Base-by-base conservation (phyloP, 495 filamentous ascomycete genomes). In the Tuber melanosporum region DNA sequence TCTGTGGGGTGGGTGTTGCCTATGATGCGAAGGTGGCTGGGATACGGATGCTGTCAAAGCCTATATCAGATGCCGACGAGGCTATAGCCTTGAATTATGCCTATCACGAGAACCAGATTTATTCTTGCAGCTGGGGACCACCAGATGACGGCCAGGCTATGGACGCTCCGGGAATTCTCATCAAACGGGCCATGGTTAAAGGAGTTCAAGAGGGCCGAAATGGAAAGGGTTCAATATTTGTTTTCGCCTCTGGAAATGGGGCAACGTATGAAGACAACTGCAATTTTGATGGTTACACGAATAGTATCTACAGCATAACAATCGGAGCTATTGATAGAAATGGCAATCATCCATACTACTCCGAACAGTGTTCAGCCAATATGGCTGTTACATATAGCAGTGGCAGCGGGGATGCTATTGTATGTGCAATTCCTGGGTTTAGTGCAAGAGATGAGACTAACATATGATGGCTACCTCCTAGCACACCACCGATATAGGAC, bases 271-370 rank as follows among this genome's bases (percentile, higher is more conserved):
- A 92, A 62, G 95, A 99, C 83, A 98, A 99, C 85, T 99, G 95
- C 89, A 99, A 99, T 83, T 99, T 98, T 82, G 95, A 99, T 83
- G 95, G 95, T 17, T 99, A 99, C 84, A 98, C 96, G 79, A 99
- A 99, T 86, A 97, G 94, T 83, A 99, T 99, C 75, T 99, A 98
- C 87, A 97, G 93, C 83, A 94, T 99, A 81, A 97, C 94, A 2
- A 94, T 98, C 45, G 95, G 96, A 32, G 95, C 95, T 45, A 91
- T 99, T 82, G 95, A 97, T 83, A 86, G 93, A 71, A 90, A 92
- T 80, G 94, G 94, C 20, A 84, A 87, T 8, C 95, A 98, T 83
- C 94, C 94, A 2, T 92, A 92, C 79, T 99, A 99, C 84, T 97
- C 95, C 3, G 95, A 99, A 85, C 90, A 93, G 74, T 99, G 95